phyloP scores from a whole-genome alignment of 441 rosid genomes.

The Erodium trifolium region DNA sequence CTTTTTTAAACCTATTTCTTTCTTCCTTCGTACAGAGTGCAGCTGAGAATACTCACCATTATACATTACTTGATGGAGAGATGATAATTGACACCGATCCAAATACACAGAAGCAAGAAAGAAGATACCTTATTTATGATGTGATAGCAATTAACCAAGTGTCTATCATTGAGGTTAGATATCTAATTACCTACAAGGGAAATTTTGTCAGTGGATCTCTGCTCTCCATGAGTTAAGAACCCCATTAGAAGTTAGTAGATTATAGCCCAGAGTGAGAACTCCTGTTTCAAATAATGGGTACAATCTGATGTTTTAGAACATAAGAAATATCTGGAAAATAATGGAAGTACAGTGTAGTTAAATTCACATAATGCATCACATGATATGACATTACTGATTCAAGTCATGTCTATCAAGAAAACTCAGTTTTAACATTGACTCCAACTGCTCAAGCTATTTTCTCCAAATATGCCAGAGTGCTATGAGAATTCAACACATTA shows the following conservation, averaged over 20 bases:
- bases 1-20: background rate
- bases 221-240: slow-evolving; percentile 1
- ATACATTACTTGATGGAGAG: slow-evolving; percentile 92
- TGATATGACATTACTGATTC: background rate
- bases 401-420: background rate
- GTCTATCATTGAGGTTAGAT: slow-evolving; percentile 78
- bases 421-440: slow-evolving; percentile 2
- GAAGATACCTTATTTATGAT: slow-evolving; percentile 98
- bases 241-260: background rate
- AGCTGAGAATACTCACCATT: slow-evolving; percentile 79
- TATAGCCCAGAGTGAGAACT: background rate
- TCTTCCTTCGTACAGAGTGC: slow-evolving; percentile 42
- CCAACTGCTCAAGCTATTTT: background rate
- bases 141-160: slow-evolving; percentile 73
- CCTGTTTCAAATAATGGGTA: background rate
- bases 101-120: slow-evolving; percentile 83
- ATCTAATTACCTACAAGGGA: slow-evolving; percentile 2
- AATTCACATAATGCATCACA: background rate
- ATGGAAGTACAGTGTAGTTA: background rate
- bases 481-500: background rate
- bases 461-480: background rate
- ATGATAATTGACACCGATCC: slow-evolving; percentile 95
- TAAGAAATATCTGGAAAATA: background rate
- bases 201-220: slow-evolving; percentile 4
- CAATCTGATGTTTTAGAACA: slow-evolving; percentile 4